Evolutionary conservation across 202 grass and related monocot genomes (phyloP), one percentile per base, ranked within the genome.

Genomic region (Tripidium arundinaceum): DNA sequence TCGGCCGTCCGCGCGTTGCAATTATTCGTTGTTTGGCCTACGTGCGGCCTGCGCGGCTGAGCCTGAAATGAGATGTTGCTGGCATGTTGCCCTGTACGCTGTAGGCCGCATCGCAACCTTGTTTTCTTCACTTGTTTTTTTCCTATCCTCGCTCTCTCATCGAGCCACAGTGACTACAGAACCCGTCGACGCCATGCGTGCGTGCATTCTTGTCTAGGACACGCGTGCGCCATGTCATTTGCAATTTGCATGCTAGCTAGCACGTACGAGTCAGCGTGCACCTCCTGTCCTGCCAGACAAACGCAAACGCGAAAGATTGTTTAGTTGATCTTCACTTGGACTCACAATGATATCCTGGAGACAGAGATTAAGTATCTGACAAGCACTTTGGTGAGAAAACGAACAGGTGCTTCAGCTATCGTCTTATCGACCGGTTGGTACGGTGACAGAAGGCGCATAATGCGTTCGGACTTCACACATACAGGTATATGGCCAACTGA

Each of bases 1-100:
- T n/a, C n/a, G n/a, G n/a, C 49, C 49, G 61, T 39, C 21, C 55
- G 9, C 9, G 21, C 68, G 25, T 39, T 15, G 72, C 46, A 76
- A 82, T 66, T 1, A 50, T 81, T 65, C 54, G 74, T 1, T 11
- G 16, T 11, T 27, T 57, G 65, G 15, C 36, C 85, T 78, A 82
- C 74, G 85, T 83, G 85, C 79, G 79, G n/a, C 85, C 72, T 69
- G 70, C 78, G 39, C 77, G 43, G 83, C 59, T 5, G 40, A 8
- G 8, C 2, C 34, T 57, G 52, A 25, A 25, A 58, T 11, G 54
- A 10, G 77, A 27, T 26, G 43, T 18, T 34, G 75, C 21, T 55
- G 63, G 46, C 77, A 79, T n/a, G n/a, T n/a, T n/a, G n/a, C n/a
- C n/a, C n/a, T n/a, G n/a, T 15, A 24, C 8, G 7, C 18, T 10